Evolutionary conservation across 495 filamentous ascomycete species (phyloP).

Genomic region (Hyphodiscus hymeniophilus): DNA sequence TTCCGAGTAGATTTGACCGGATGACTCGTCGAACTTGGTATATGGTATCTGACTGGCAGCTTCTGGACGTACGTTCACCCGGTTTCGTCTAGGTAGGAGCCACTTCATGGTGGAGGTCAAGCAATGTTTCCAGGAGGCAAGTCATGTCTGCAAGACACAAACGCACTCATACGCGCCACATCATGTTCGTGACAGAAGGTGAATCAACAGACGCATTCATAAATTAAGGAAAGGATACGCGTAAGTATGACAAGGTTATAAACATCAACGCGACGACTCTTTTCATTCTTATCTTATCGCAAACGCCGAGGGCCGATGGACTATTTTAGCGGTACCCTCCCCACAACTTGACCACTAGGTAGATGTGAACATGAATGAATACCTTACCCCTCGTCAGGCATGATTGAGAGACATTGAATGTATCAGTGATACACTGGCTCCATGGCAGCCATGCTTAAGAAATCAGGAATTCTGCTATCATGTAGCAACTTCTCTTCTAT

Average conservation of each 20-base stretch:
- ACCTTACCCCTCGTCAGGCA: not conserved
- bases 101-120: not conserved
- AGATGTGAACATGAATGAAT: too few species aligned
- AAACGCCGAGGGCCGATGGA: not conserved
- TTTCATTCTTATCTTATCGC: not conserved
- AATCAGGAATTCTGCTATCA: constrained; percentile 14
- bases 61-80: not conserved
- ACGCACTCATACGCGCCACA: not conserved
- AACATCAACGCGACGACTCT: too few species aligned
- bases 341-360: too few species aligned
- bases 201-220: not conserved
- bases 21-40: constrained; percentile 12
- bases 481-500: constrained; percentile 13
- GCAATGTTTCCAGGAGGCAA: not conserved
- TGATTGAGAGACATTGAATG: not conserved
- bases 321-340: too few species aligned
- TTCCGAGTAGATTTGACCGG: constrained; percentile 17
- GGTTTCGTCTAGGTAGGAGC: constrained; percentile 1
- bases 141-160: not conserved
- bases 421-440: not conserved
- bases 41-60: not conserved
- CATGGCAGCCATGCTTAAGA: constrained; percentile 19
- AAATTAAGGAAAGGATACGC: too few species aligned
- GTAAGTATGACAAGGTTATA: too few species aligned
- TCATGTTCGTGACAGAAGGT: not conserved